These are phyloP conservation scores for Nadsonia commutata DNA, from an alignment of 1,139 yeast species.

Conservation along the genomic window DNA sequence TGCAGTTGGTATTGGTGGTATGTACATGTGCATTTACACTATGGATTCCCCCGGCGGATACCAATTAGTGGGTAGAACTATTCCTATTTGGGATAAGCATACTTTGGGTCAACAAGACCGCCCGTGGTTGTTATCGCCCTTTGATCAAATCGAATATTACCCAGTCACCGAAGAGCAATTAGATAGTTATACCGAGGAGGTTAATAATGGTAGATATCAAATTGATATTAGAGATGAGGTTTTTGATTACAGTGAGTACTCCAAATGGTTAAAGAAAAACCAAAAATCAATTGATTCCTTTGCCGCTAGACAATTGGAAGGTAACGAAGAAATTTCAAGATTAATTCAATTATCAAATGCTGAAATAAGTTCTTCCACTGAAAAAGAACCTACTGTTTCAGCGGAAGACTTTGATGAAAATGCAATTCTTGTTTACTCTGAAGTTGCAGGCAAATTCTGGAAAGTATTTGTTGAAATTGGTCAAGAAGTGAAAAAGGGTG, in stretches of 20 bases:
- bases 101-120: conserved; percentile 56
- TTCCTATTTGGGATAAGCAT: conserved; percentile 95
- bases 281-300: conserved; percentile 57
- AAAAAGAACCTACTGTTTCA: conserved; percentile 23
- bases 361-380: conserved; percentile 35
- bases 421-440: conserved; percentile 79
- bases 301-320: conserved; percentile 60
- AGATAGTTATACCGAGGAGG: conserved; percentile 55
- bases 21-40: conserved; percentile 96
- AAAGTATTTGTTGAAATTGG: conserved; percentile 74
- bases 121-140: conserved; percentile 86
- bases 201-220: conserved; percentile 64
- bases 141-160: conserved; percentile 88
- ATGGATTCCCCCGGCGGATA: conserved; percentile 99
- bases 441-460: conserved; percentile 95
- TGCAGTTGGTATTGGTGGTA: conserved; percentile 95
- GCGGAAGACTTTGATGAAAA: conserved; percentile 39
- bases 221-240: conserved; percentile 64
- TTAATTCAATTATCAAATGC: conserved; percentile 73
- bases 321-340: conserved; percentile 68
- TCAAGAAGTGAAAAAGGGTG: conserved; percentile 58
- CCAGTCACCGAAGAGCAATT: conserved; percentile 79
- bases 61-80: conserved; percentile 89
- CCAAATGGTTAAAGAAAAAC: conserved; percentile 65
- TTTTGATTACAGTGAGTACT: conserved; percentile 69